Base-by-base conservation (phyloP, 2,329 filamentous ascomycete genomes). In the Phyllosticta ampelicida region DNA sequence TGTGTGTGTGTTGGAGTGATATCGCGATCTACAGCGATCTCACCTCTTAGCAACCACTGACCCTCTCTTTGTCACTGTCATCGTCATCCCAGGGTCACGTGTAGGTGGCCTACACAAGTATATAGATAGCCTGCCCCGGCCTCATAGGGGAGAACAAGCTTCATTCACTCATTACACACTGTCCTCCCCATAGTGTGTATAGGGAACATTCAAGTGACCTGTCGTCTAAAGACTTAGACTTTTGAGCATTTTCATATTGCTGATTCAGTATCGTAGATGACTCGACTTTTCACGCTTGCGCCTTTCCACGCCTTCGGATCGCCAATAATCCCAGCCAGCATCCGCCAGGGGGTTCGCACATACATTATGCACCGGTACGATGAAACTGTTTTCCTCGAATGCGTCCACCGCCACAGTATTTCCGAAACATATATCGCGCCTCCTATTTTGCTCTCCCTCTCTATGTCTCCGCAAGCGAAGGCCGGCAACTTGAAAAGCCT, bases 241-340 rank as follows among this genome's bases (percentile, higher is more conserved):
- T 36, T 13, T 36, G 16, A 11, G 5, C 28, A 23, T 20, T 26
- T n/a, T n/a, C n/a, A 26, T 3, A 26, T 8, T 4, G 29, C 58
- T 55, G 52, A 58, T 28, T 13, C 18, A 2, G 1, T 5, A n/a
- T 18, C 29, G n/a, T 60, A 62, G 44, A 63, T 72, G 48, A 72
- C 75, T 6, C 73, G 70, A 28, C 61, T 76, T 71, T 57, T 73
- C 79, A 26, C 79, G 78, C 11, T 76, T 80, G 69, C 59, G 11
- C 59, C 59, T 5, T 82, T 82, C 64, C 79, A 82, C 64, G 71
- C 75, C 3, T 80, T 80, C 63, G 75, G 76, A 5, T 70, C 73
- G 0, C 70, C 77, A 3, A 74, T 77, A 62, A 74, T 76, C 36
- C 68, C 78, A 56, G 66, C 79, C 52, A 75, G 75, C 62, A 71